Evolutionary conservation across 257 asterid species (phyloP), one percentile per base, ranked within the genome.

Genomic region (Capsicum pubescens): DNA sequence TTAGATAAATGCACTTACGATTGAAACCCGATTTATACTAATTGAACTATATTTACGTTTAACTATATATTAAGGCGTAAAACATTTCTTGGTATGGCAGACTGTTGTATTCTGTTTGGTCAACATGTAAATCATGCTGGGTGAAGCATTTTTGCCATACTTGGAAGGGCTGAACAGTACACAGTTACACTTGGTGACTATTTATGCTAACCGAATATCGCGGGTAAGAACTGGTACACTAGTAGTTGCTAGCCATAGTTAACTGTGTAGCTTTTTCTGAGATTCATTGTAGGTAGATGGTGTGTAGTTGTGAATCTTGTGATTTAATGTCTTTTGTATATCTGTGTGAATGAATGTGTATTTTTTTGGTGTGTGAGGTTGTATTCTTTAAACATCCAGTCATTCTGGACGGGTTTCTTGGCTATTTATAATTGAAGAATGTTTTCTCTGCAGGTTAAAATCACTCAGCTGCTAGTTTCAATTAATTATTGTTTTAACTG

Each of bases 51-150:
- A 26, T 26, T 26, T 26, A 26, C 32, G 32, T 26, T 42, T 12
- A 50, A 59, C 80, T 48, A 3, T 19, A 74, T 50, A 16, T 21
- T 76, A 13, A 26, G 1, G 4, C 52, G 19, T 42, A 7, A 50
- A 13, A 21, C 52, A 76, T 70, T 85, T 80, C 21, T 79, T 66
- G 72, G 60, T 50, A 26, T 84, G 83, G 95, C 97, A 96, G 99
- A 96, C 97, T 48, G 99, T 96, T 66, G 99, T 96, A 44, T 96
- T 94, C 91, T 96, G 99, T 82, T 95, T 96, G 60, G 99, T 94
- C n/a, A 98, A 96, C 89, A 93, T 96, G 66, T 96, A 96, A 66
- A 96, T 96, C 82, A 93, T 94, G 98, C 92, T 96, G 26, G 99
- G 99, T 64, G 94, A 92, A 90, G 93, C 95, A 81, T 96, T 96